phyloP scores from a whole-genome alignment of 2,329 filamentous ascomycete species.

The Cercospora zeae-maydis region DNA sequence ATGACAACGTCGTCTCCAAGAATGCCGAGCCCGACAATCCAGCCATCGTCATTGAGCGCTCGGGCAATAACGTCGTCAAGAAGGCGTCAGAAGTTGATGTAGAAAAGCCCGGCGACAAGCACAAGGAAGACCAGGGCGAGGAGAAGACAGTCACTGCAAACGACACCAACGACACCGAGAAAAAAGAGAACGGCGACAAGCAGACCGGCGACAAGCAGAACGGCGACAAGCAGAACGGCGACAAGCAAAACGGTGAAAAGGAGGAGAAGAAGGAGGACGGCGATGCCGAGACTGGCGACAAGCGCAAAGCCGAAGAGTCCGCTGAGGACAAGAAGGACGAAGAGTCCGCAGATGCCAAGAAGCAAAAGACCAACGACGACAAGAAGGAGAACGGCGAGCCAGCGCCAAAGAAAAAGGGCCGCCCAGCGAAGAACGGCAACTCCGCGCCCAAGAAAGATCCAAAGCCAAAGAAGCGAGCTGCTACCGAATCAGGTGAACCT shows the following conservation, averaged over 20 bases:
- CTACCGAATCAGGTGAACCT: conserved; percentile 48
- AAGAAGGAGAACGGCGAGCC: conserved; percentile 36
- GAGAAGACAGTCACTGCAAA: conserved; percentile 26
- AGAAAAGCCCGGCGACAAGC: conserved; percentile 46
- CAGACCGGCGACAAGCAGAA: conserved; percentile 33
- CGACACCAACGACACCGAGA: conserved; percentile 26
- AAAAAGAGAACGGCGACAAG: conserved; percentile 34
- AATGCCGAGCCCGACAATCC: conserved; percentile 59
- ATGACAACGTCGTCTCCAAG: conserved; percentile 62
- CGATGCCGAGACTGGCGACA: conserved; percentile 31
- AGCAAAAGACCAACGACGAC: conserved; percentile 32
- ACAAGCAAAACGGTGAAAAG: conserved; percentile 35
- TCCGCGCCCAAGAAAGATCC: conserved; percentile 37
- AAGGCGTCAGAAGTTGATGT: conserved; percentile 58
- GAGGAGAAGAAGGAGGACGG: conserved; percentile 30
- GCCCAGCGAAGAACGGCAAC: conserved; percentile 40
- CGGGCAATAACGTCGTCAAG: conserved; percentile 64
- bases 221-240: conserved; percentile 36
- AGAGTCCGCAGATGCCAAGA: conserved; percentile 35
- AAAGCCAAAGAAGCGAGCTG: conserved; percentile 48
- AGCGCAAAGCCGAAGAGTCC: conserved; percentile 33
- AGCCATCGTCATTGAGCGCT: conserved; percentile 56
- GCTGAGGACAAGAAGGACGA: conserved; percentile 36
- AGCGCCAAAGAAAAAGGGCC: conserved; percentile 42
- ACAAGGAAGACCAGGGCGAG: conserved; percentile 37